Percentiles rank a stretch among this genome's conserved stretches.
These are phyloP conservation scores for Candida coleopterorum DNA, from an alignment of 805 yeast genomes.

Conservation along the genomic window DNA sequence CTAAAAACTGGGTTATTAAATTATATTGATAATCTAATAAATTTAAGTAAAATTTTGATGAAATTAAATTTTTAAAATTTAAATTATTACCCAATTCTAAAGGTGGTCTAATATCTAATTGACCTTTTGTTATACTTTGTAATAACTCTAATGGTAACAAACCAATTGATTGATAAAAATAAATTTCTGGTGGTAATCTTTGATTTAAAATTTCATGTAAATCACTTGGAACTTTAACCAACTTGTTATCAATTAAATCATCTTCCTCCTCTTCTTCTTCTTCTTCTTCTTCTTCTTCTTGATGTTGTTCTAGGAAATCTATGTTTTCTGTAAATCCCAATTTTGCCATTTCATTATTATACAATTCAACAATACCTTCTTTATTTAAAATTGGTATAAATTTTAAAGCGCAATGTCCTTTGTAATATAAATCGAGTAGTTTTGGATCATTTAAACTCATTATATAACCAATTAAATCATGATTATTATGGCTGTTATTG, in stretches of 20 bases:
- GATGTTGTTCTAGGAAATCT: slow-evolving; percentile 16
- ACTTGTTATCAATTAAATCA: slow-evolving; percentile 8
- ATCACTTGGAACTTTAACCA: slow-evolving; percentile 61
- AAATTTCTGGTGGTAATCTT: slow-evolving; percentile 80
- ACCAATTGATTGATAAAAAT: slow-evolving; percentile 78
- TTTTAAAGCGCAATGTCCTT: slow-evolving; percentile 64
- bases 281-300: slow-evolving; percentile 12
- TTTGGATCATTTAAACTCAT: slow-evolving; percentile 43
- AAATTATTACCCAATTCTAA: slow-evolving; percentile 54
- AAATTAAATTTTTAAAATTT: slow-evolving; percentile 54
- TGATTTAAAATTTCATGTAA: slow-evolving; percentile 78
- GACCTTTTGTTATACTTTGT: slow-evolving; percentile 64
- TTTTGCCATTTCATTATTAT: slow-evolving; percentile 37
- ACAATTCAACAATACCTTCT: slow-evolving; percentile 66
- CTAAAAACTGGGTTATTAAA: slow-evolving; percentile 63
- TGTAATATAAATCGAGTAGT: slow-evolving; percentile 50
- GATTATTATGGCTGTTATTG: slow-evolving; percentile 16
- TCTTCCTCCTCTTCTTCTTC: slow-evolving; percentile 14
- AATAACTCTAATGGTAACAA: slow-evolving; percentile 58
- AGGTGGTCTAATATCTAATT: slow-evolving; percentile 58
- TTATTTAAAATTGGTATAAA: slow-evolving; percentile 69
- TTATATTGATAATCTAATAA: slow-evolving; percentile 61
- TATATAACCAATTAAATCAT: slow-evolving; percentile 41
- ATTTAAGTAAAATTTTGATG: slow-evolving; percentile 40
- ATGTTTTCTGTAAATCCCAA: slow-evolving; percentile 20